Evolutionary conservation across 257 asterid species (phyloP).

Genomic region (Prunella vulgaris): DNA sequence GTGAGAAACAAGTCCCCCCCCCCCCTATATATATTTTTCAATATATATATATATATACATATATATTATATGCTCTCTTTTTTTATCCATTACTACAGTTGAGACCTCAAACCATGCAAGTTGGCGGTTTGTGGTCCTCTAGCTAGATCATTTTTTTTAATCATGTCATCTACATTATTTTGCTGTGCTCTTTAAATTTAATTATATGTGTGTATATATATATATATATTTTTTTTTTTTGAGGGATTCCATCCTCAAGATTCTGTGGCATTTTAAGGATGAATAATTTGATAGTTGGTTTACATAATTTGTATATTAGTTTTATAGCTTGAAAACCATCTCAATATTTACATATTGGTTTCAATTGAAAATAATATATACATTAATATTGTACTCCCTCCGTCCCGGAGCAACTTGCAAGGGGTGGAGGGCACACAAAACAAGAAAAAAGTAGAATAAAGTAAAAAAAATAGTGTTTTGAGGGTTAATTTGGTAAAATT

Average conservation of each 20-base stretch:
- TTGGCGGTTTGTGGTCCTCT: slow-evolving; percentile 30
- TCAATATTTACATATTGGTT: not conserved
- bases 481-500: no score
- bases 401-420: no score
- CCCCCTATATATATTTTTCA: not conserved
- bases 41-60: not conserved
- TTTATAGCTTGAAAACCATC: not conserved
- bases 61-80: no score
- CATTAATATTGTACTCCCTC: no score
- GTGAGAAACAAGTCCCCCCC: slow-evolving; percentile 24
- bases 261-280: slow-evolving; percentile 9
- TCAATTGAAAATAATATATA: not conserved
- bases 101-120: not conserved
- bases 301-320: not conserved
- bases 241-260: slow-evolving; percentile 9
- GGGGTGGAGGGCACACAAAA: no score
- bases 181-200: slow-evolving; percentile 1
- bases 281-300: not conserved
- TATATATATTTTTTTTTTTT: not conserved
- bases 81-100: not conserved
- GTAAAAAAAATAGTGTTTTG: no score
- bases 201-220: not conserved
- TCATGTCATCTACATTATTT: no score
- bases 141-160: no score
- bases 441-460: no score